phyloP scores from a whole-genome alignment of 768 basidiomycete genomes.

The Polyporus arcularius region DNA sequence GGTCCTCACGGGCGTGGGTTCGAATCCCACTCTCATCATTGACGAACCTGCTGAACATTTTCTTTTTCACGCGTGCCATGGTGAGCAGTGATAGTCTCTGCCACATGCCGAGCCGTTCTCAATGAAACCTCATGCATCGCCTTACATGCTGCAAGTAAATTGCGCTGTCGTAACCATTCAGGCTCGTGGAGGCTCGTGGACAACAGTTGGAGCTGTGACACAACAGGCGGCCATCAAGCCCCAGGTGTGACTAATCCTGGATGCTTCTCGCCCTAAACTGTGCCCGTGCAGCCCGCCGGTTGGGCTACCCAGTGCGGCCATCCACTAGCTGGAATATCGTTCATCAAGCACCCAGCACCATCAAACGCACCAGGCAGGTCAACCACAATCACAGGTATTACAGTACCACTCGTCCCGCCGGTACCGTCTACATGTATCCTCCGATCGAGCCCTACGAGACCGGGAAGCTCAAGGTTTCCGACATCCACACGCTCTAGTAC shows the following conservation, averaged over 20 bases:
- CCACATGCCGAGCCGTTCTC: no score
- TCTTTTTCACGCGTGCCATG: no score
- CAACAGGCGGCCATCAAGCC: not conserved
- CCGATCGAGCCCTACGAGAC: conserved; percentile 63
- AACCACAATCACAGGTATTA: not conserved
- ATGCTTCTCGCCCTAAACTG: no score
- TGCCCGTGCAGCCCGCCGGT: no score
- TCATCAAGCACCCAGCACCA: not conserved
- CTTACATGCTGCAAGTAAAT: no score
- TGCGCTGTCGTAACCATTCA: no score
- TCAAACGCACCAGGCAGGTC: not conserved
- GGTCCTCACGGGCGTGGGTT: conserved; percentile 54
- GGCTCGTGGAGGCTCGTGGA: no score
- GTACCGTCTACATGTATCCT: conserved; percentile 56
- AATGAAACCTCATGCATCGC: no score
- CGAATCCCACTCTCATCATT: conserved; percentile 49
- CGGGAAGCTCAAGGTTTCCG: conserved; percentile 69
- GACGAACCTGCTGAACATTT: no score
- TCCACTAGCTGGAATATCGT: no score
- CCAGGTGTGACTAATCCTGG: not conserved
- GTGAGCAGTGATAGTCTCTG: no score
- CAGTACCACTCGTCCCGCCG: not conserved
- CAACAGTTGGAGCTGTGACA: no score
- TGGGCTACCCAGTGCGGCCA: not conserved
- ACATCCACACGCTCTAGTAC: conserved; percentile 77